These are phyloP conservation scores for Lyophyllum shimeji DNA, from an alignment of 768 basidiomycete species.

Conservation along the genomic window DNA sequence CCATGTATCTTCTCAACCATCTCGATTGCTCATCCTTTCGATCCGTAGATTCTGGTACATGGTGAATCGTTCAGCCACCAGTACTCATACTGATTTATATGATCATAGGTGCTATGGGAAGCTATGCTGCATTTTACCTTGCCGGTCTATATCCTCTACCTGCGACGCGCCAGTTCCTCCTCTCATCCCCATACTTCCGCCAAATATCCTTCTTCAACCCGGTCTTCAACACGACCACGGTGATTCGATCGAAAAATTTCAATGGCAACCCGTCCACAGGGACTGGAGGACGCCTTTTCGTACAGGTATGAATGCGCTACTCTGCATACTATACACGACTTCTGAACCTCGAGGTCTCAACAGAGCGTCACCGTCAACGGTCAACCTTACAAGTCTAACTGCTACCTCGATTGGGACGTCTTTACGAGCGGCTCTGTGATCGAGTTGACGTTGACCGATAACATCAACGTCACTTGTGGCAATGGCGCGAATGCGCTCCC, in stretches of 20 bases:
- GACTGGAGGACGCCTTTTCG: slow-evolving; percentile 54
- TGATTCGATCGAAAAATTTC: slow-evolving; percentile 50
- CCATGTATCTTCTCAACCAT: not conserved
- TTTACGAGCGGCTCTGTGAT: slow-evolving; percentile 52
- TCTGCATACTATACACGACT: not conserved
- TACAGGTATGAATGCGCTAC: slow-evolving; percentile 39
- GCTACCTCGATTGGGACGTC: slow-evolving; percentile 67
- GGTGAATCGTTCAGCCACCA: not conserved
- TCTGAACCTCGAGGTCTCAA: not conserved
- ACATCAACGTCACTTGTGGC: slow-evolving; percentile 55
- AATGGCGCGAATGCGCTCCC: slow-evolving; percentile 44
- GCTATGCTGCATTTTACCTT: slow-evolving; percentile 58
- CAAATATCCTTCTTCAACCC: slow-evolving; percentile 63
- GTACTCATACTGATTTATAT: not conserved
- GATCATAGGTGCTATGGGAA: slow-evolving; percentile 56
- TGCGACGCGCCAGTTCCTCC: slow-evolving; percentile 56
- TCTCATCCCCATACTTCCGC: slow-evolving; percentile 64
- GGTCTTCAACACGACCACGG: slow-evolving; percentile 53
- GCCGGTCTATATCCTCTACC: slow-evolving; percentile 64
- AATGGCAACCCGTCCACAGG: slow-evolving; percentile 51
- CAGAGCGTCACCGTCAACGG: slow-evolving; percentile 62
- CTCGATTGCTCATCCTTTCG: slow-evolving; percentile 21
- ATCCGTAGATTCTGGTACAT: slow-evolving; percentile 23
- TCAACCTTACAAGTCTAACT: slow-evolving; percentile 57
- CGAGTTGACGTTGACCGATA: slow-evolving; percentile 53